Conservation (phyloP, 768 basidiomycete species). For the Boletus reticuloceps region DNA sequence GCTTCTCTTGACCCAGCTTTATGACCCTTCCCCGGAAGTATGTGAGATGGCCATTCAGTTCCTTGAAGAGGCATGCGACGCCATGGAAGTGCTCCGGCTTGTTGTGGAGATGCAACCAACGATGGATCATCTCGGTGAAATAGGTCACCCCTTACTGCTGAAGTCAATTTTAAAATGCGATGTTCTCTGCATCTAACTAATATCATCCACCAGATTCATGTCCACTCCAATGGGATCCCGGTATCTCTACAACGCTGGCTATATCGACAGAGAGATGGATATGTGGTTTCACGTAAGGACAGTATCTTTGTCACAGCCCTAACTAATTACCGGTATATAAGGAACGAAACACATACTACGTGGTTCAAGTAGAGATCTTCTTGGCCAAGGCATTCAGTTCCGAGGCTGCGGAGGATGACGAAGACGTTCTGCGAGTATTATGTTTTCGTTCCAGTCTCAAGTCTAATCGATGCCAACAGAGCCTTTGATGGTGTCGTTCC, state of each 20-base stretch:
- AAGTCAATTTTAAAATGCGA: slow-evolving; percentile 51
- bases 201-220: slow-evolving; percentile 66
- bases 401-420: slow-evolving; percentile 57
- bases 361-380: slow-evolving; percentile 91
- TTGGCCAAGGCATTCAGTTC: slow-evolving; percentile 74
- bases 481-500: slow-evolving; percentile 86
- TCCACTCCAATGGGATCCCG: slow-evolving; percentile 91
- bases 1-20: slow-evolving; percentile 91
- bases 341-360: slow-evolving; percentile 93
- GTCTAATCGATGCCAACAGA: slow-evolving; percentile 32
- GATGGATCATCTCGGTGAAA: slow-evolving; percentile 91
- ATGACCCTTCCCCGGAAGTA: slow-evolving; percentile 89
- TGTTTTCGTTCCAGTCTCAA: neutral
- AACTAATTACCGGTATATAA: slow-evolving; percentile 32
- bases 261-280: slow-evolving; percentile 94
- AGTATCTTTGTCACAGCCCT: neutral
- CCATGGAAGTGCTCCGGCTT: slow-evolving; percentile 76
- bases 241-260: slow-evolving; percentile 87
- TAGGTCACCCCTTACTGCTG: slow-evolving; percentile 83
- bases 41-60: slow-evolving; percentile 87
- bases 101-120: slow-evolving; percentile 95
- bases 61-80: slow-evolving; percentile 87
- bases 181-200: neutral
- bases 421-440: slow-evolving; percentile 51
- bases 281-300: slow-evolving; percentile 86